phyloP scores from a whole-genome alignment of 2,329 filamentous ascomycete species.

The Triangularia setosa region DNA sequence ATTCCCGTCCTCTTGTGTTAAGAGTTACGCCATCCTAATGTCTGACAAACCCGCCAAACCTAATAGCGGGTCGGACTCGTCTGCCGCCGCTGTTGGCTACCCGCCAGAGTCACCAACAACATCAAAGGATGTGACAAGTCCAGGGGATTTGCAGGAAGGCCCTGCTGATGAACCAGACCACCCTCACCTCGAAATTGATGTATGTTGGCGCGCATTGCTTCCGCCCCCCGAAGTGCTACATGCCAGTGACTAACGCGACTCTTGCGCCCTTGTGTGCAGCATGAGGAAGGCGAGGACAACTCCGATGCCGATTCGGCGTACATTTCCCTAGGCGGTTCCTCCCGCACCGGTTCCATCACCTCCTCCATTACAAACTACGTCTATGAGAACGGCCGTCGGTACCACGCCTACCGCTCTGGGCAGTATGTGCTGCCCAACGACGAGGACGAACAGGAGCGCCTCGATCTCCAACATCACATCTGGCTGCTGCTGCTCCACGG shows the following conservation, averaged over 20 bases:
- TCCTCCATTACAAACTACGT: conserved; percentile 45
- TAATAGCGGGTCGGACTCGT: neutral
- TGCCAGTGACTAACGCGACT: neutral
- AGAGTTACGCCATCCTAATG: neutral
- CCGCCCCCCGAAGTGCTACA: neutral
- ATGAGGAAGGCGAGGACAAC: conserved; percentile 11
- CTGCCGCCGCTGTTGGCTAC: neutral
- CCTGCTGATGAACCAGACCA: conserved; percentile 2
- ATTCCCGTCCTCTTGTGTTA: neutral
- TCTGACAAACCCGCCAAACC: conserved; percentile 2
- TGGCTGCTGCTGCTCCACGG: conserved; percentile 44
- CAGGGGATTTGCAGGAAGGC: neutral
- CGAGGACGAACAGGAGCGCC: conserved; percentile 49
- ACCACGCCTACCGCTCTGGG: conserved; percentile 46
- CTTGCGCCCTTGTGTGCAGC: conserved; percentile 1
- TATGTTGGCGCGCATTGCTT: conserved; percentile 1
- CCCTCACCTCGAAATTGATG: conserved; percentile 14
- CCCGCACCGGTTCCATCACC: conserved; percentile 36
- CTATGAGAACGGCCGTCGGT: conserved; percentile 44
- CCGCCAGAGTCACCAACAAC: neutral
- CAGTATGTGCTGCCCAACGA: conserved; percentile 47
- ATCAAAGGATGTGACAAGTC: neutral
- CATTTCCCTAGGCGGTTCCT: conserved; percentile 31
- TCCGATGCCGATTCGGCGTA: conserved; percentile 34
- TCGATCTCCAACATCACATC: conserved; percentile 54